phyloP scores from a whole-genome alignment of 139 green algal genomes.

The Chlorella sp. region DNA sequence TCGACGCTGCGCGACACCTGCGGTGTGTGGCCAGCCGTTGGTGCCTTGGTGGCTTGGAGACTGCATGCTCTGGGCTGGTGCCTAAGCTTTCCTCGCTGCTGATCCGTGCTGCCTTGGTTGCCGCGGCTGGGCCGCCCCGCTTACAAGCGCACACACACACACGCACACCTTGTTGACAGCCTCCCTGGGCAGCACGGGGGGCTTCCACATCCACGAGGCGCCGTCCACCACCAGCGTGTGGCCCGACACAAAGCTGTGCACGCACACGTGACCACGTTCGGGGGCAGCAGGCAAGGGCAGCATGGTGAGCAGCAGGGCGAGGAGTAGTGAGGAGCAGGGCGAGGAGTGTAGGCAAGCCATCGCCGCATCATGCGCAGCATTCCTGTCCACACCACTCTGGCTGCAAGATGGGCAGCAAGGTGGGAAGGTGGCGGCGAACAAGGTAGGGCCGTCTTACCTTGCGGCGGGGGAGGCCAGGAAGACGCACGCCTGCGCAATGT shows the following conservation, averaged over 20 bases:
- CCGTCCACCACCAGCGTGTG: conserved; percentile 85
- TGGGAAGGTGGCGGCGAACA: too few species aligned
- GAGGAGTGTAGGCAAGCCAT: neutral
- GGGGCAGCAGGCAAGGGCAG: too few species aligned
- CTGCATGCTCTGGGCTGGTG: too few species aligned
- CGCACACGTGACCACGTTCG: too few species aligned
- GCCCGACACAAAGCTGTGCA: conserved; percentile 32
- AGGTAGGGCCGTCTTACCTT: conserved; percentile 21
- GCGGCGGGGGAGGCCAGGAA: conserved; percentile 67
- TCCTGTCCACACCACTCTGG: neutral
- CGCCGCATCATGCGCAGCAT: neutral
- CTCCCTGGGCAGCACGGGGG: conserved; percentile 43
- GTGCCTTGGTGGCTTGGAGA: too few species aligned
- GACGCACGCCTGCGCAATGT: conserved; percentile 83
- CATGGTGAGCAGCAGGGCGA: too few species aligned
- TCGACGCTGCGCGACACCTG: conserved; percentile 60
- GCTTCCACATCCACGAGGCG: conserved; percentile 69
- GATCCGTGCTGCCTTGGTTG: too few species aligned
- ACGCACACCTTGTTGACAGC: conserved; percentile 39
- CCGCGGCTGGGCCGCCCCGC: too few species aligned
- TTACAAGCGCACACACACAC: conserved; percentile 8
- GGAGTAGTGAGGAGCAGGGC: neutral
- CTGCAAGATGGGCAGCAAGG: neutral
- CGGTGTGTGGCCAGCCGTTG: too few species aligned
- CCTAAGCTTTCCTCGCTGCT: too few species aligned